Conservation (phyloP, 2,329 filamentous ascomycete species). For the Alternaria brassicicola region DNA sequence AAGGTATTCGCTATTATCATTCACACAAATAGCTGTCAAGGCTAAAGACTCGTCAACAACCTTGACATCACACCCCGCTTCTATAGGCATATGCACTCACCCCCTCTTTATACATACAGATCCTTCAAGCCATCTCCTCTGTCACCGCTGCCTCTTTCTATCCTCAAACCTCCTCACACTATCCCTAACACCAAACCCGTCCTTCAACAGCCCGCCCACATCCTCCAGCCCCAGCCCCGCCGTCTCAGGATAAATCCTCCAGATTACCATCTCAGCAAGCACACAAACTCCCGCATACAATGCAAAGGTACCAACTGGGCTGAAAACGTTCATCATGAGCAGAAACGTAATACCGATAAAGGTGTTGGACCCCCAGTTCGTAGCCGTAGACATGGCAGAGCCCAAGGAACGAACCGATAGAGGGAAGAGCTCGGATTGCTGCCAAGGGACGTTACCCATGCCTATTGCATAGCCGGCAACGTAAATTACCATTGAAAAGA, state of each 20-base stretch:
- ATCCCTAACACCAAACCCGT: slow-evolving; percentile 70
- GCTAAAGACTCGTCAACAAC: not conserved
- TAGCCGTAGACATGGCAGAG: slow-evolving; percentile 75
- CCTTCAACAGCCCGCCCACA: slow-evolving; percentile 70
- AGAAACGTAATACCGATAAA: slow-evolving; percentile 85
- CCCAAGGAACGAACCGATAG: slow-evolving; percentile 74
- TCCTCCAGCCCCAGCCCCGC: slow-evolving; percentile 82
- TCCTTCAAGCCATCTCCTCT: not conserved
- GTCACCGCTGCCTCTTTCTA: slow-evolving; percentile 10
- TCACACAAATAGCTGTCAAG: not conserved
- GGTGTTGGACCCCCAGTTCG: slow-evolving; percentile 89
- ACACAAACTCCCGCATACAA: slow-evolving; percentile 77
- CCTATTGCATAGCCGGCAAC: slow-evolving; percentile 86
- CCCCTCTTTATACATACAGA: not conserved
- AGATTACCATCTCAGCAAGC: slow-evolving; percentile 70
- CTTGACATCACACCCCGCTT: not conserved
- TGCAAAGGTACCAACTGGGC: slow-evolving; percentile 77
- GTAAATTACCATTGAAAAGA: slow-evolving; percentile 79
- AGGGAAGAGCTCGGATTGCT: slow-evolving; percentile 90
- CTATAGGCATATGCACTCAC: not conserved
- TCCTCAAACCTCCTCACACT: slow-evolving; percentile 33
- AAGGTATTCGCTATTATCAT: not conserved
- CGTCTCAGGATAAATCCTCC: slow-evolving; percentile 84
- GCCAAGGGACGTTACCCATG: slow-evolving; percentile 93
- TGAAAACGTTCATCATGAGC: slow-evolving; percentile 79